Conservation (phyloP, 257 asterid genomes). For the Nicotiana benthamiana region DNA sequence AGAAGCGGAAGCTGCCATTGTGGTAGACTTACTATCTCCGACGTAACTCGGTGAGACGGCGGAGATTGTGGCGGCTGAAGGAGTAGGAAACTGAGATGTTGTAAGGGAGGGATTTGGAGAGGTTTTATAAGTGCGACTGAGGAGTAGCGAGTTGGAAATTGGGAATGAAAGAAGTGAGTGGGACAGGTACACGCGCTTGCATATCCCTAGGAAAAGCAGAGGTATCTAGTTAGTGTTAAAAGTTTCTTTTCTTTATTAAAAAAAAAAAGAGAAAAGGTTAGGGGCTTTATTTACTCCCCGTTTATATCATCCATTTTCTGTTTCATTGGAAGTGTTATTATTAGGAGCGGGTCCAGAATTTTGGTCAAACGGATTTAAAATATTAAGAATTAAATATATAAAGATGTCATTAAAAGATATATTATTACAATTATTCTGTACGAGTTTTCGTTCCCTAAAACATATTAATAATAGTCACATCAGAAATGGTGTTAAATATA, state of each 20-base stretch:
- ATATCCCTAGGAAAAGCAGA: background rate
- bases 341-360: no score
- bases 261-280: no score
- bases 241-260: background rate
- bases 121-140: background rate
- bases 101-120: background rate
- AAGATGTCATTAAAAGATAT: no score
- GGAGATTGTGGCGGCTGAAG: slow-evolving; percentile 2
- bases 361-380: no score
- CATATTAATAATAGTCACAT: no score
- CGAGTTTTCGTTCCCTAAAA: no score
- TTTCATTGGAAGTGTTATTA: no score
- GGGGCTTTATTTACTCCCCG: no score
- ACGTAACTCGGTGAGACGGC: slow-evolving; percentile 7
- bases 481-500: no score
- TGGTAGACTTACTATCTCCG: background rate
- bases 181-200: background rate
- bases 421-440: no score
- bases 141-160: background rate
- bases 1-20: slow-evolving; percentile 58
- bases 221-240: background rate
- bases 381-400: no score
- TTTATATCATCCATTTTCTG: no score
- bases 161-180: background rate
- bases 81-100: background rate